Base-by-base conservation (phyloP, 768 basidiomycete genomes). In the Boletus vermiculosoides region DNA sequence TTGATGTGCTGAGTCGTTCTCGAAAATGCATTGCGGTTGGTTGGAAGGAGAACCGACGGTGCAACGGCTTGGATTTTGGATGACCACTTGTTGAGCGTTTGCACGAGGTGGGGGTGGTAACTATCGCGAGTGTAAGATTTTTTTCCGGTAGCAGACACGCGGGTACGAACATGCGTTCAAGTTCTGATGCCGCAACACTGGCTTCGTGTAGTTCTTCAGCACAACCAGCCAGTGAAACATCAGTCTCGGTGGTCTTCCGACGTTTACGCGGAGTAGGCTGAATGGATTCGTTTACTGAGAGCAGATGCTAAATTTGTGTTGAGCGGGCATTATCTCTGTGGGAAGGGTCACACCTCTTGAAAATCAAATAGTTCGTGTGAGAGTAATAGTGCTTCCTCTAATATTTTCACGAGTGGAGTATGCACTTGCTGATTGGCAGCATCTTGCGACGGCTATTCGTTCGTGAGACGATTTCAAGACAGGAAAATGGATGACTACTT, bases 61-160 rank as follows among this genome's bases (percentile, higher is more conserved):
- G 94, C 84, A 6, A 97, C 94, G 1, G 95, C 91, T 66, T 94
- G 91, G 39, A 98, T 90, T 76, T 98, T 99, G 25, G 87, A 80
- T 11, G 94, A 97, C 97, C 97, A 99, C 73, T 98, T 98, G 39
- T 81, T 77, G 25, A 99, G 80, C 2, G 91, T 94, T 57, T 86
- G 84, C 42, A 93, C 69, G 13, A 89, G 78, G 58, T 88, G 78
- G 3, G 86, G 81, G 68, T 94, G 93, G 48, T 89, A 80, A 50
- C 80, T 78, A 56, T 12, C 6, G 15, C 52, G 28, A 50, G 53
- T 31, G 42, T 60, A 44, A 60, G 52, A 39, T 52, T 9, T 34
- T 34, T 25, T 50, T 33, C 53, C 44, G 30, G 16, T 53, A 23
- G 34, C 18, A 54, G 51, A 25, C 40, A 52, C 7, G 47, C 28